Base-by-base conservation (phyloP, 1,284 basidiomycete genomes). In the Rhodotorula sp. region DNA sequence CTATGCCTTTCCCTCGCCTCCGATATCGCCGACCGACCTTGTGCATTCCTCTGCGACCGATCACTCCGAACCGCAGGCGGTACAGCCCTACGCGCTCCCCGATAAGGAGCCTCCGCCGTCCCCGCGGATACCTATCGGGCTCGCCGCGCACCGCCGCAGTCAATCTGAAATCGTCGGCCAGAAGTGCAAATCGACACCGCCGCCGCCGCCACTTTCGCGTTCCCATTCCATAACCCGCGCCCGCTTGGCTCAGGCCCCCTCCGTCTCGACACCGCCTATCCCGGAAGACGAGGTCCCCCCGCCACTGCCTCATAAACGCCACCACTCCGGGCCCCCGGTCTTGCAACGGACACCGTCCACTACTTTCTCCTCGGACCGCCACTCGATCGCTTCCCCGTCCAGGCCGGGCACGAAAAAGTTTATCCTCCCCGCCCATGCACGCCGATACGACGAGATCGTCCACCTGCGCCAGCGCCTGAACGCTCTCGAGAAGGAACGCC, bases 401-500 rank as follows among this genome's bases (percentile, higher is more conserved):
- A 12, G 53, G 14, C 26, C n/a, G 12, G 53, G 53, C 26, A 29
- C 26, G 12, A n/a, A 26, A 5, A 54, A 54, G 29, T 26, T 54
- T 7, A 26, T 54, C 53, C 53, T 54, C 4, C 53, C 53, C 14
- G 29, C 53, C 14, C 53, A 54, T 18, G 53, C 29, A 6, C 53
- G 53, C 53, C 53, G 53, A n/a, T 54, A 54, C 26, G 53, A 54
- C 53, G 53, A 54, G 26, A 54, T 54, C 53, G 53, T 54, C 14
- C 26, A 18, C 14, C 58, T 75, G 57, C 73, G 74, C 65, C 45
- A 60, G 44, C 61, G 69, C 51, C 46, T 75, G 22, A 57, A 62
- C 15, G 67, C 62, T 8, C 54, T 70, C 53, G 74, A 75, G 60
- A 10, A 42, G 17, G 71, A 68, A 44, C 66, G 74, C 4, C n/a